Base-by-base conservation (phyloP, 495 filamentous ascomycete genomes). In the Penicillium parvum region DNA sequence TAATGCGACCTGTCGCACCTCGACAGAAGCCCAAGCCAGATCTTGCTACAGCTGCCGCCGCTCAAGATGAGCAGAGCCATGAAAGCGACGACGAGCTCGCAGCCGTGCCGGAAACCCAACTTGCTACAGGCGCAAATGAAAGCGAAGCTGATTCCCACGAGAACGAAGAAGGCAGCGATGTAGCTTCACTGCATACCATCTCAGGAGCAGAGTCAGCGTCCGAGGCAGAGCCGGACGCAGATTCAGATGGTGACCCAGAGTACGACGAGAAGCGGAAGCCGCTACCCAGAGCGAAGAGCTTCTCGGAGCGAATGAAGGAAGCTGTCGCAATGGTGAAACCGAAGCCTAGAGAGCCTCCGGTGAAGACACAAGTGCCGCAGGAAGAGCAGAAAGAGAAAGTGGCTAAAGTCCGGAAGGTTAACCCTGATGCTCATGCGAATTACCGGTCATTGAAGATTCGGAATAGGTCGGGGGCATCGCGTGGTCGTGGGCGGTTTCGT, bases 401-500 rank as follows among this genome's bases (percentile, higher is more conserved):
- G 58, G 79, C 76, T 49, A 65, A 65, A 11, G 67, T 61, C 16
- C 76, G 79, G 47, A 95, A 86, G 65, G 70, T 89, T 34, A 85
- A 79, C 40, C 81, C 83, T 4, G 65, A 81, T 34, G 85, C 89
- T 2, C 81, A 90, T 66, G 78, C 85, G 16, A 96, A 96, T 54
- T 96, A 88, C 61, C 78, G 85, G 45, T 76, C 80, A 30, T 61
- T 96, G 49, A 95, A 94, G 68, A 79, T 95, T 50, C 75, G 72
- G 54, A 86, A 84, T 53, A 66, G 62, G 42, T 15, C 8, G 28
- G 56, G 63, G 16, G 56, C 63, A 10, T 57, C 63, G 10, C 69
- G 69, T 36, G 72, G 65, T 12, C 60, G 66, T 40, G 60, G 74
- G 12, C 73, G 70, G 27, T 77, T 75, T 53, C 57, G 75, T 20